Base-by-base conservation (phyloP, 1,284 basidiomycete genomes). In the Boletellus dicymbophilus region DNA sequence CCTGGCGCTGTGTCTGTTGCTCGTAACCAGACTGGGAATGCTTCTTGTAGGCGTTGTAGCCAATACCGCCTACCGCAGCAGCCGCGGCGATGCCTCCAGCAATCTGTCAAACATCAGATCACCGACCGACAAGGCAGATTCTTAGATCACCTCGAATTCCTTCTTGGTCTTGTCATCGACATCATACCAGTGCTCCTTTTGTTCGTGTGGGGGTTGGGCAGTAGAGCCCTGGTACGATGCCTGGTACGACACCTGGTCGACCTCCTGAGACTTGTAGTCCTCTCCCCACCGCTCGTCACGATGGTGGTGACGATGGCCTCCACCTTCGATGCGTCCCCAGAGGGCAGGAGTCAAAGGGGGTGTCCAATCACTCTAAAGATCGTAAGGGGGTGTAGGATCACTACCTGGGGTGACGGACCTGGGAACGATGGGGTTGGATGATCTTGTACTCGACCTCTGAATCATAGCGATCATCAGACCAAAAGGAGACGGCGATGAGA, bases 361-460 rank as follows among this genome's bases (percentile, higher is more conserved):
- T 26, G 79, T 67, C 88, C 87, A 89, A 56, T 86, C 84, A 28
- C 71, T 49, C 82, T 88, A 16, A 26, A 1, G 57, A 44, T 16
- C n/a, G 23, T 13, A 13, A 58, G 50, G 18, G n/a, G 48, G 46
- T 20, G 28, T 2, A 16, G 11, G 4, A 43, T 28, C 8, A 10
- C 10, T 15, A 31, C 16, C 6, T 33, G 11, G 27, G 16, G 37
- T 15, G 23, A 54, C 65, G 39, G 49, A 80, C 85, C 75, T 88
- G 83, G 23, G 86, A 87, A 41, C 66, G 70, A 67, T 90, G 88
- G 13, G 83, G 71, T 62, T 88, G 85, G 57, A 88, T 80, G 68
- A 84, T 84, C 66, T 80, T 83, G 73, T 88, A 90, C 44, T 67
- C 70, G 55, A 69, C 64, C 26, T 79, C 85, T 89, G 55, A 39